Evolutionary conservation across 208 protist genomes (phyloP), one percentile per base, ranked within the genome.

Genomic region (Leptomonas pyrrhocoris): DNA sequence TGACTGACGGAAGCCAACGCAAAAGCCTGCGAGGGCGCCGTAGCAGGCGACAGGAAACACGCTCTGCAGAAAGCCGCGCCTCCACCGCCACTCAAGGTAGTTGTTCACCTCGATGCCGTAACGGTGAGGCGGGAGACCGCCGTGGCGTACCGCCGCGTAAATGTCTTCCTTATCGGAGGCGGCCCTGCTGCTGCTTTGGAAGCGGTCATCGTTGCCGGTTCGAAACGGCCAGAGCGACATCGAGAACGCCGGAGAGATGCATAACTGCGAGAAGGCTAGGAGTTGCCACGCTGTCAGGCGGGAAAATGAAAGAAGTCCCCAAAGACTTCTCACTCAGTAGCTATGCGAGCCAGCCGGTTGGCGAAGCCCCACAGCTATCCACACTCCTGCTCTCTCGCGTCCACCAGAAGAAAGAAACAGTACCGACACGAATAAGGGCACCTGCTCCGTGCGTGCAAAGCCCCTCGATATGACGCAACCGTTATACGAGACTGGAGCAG

Each of bases 181-280:
- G 25, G 16, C 6, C 28, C 28, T 57, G 27, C 68, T 53, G 58
- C 53, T 75, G 23, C 79, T 79, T 43, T 91, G 85, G 72, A 92
- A 96, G 11, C 84, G 81, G 49, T 93, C 85, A 80, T 96, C 88
- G 59, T 96, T 92, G n/a, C 88, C 91, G 2, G 84, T 94, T 13
- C 88, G 84, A 63, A 96, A 94, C 8, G 91, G 91, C 86, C 88
- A 96, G 2, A 95, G 63, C 45, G 84, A 88, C 86, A 94, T 89
- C 1, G 1, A 16, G 21, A 51, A 23, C 1, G 34, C 6, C 42
- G 51, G 2, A 49, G 23, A 55, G 43, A 42, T 9, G 40, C 23
- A 66, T 25, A 53, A 55, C 31, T 4, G 53, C 3, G 18, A 43
- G 25, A 55, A 27, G 7, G 34, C 34, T 9, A 9, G 9, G 34